Conservation (phyloP, 1,284 basidiomycete species). For the Trametes pubescens region DNA sequence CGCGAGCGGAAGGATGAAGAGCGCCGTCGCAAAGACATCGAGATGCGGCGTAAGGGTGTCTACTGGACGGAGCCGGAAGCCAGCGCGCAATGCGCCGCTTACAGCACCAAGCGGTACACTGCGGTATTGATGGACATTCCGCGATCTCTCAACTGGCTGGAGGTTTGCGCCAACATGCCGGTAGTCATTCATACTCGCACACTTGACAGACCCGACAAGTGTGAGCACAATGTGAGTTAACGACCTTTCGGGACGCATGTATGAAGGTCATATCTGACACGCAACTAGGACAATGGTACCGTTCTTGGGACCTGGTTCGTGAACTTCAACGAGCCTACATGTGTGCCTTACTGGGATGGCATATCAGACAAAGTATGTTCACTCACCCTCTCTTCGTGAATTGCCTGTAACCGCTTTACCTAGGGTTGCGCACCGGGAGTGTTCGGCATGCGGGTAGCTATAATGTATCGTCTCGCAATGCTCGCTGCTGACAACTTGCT, state of each 20-base stretch:
- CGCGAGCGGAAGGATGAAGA: slow-evolving; percentile 3
- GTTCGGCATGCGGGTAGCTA: not conserved
- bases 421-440: not conserved
- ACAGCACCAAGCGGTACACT: slow-evolving; percentile 18
- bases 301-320: slow-evolving; percentile 14
- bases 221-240: slow-evolving; percentile 3
- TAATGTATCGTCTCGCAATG: not conserved
- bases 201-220: slow-evolving; percentile 12
- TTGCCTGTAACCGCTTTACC: not conserved
- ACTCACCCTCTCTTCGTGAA: not conserved
- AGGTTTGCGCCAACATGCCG: slow-evolving; percentile 20
- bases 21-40: slow-evolving; percentile 2
- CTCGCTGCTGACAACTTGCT: not conserved
- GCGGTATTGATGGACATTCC: slow-evolving; percentile 16
- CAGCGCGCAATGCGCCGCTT: slow-evolving; percentile 14
- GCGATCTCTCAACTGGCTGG: not conserved
- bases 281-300: not conserved
- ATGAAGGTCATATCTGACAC: not conserved
- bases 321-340: slow-evolving; percentile 9
- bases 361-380: slow-evolving; percentile 9
- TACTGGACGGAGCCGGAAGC: slow-evolving; percentile 18
- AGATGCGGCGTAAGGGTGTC: slow-evolving; percentile 6
- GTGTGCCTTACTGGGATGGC: slow-evolving; percentile 20
- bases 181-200: slow-evolving; percentile 12
- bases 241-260: not conserved